phyloP scores from a whole-genome alignment of 305 asterid genomes.

The Fraxinus angustifolia region DNA sequence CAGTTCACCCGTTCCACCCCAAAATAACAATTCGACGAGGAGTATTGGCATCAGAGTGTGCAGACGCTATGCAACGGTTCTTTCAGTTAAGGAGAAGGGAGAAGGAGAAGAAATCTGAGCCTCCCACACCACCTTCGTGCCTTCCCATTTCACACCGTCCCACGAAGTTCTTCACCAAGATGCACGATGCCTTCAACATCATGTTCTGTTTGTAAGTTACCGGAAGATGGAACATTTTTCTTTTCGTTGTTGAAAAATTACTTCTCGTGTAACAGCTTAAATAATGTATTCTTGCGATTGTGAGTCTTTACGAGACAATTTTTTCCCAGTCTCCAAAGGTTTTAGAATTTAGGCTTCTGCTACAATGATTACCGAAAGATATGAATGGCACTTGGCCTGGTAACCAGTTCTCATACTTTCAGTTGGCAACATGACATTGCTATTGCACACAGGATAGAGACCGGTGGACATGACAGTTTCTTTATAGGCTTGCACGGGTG shows the following conservation, averaged over 20 bases:
- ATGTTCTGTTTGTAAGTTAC: slow-evolving; percentile 56
- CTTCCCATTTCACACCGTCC: slow-evolving; percentile 57
- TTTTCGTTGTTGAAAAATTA: background rate
- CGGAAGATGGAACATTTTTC: background rate
- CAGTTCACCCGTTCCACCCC: slow-evolving; percentile 95
- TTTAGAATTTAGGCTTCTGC: background rate
- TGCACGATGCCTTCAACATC: slow-evolving; percentile 61
- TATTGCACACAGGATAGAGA: no score
- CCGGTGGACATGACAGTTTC: background rate
- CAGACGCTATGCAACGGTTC: slow-evolving; percentile 86
- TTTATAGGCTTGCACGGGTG: background rate
- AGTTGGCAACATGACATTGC: background rate
- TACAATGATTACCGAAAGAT: background rate
- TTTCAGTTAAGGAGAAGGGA: slow-evolving; percentile 75
- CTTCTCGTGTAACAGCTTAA: background rate
- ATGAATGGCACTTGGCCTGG: background rate
- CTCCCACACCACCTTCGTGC: slow-evolving; percentile 55
- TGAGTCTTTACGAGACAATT: background rate
- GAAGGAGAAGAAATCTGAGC: slow-evolving; percentile 45
- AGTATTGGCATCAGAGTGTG: slow-evolving; percentile 75
- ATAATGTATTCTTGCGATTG: background rate
- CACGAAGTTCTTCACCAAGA: slow-evolving; percentile 57
- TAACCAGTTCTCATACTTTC: background rate
- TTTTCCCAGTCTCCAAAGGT: background rate
- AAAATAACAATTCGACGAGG: slow-evolving; percentile 70